Evolutionary conservation across 75 land plant genomes (phyloP), one percentile per base, ranked within the genome.

Genomic region (Sequoiadendron giganteum): DNA sequence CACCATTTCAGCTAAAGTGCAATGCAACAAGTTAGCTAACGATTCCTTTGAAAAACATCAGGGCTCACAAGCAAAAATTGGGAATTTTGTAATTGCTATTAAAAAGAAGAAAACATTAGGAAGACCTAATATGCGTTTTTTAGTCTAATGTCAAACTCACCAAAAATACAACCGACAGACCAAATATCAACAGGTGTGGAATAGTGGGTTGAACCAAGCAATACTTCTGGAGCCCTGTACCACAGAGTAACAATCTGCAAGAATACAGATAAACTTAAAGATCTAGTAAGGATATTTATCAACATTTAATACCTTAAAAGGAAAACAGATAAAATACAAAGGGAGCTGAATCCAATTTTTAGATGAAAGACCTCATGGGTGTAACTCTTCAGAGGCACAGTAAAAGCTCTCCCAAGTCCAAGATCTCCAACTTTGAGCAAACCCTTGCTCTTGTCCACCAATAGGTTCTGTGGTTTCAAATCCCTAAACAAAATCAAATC

Each of bases 151-250:
- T 42, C 43, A 43, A 82, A 89, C 89, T 84, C 90, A 95, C 96
- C 97, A 88, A 95, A 96, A 18, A 96, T 96, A 75, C 98, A 96
- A 8, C 98, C 98, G 48, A 96, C 96, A 75, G 96, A 95, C 98
- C 98, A 96, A 91, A 96, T 96, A 81, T 96, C 98, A 30, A 96
- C 98, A 6, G 90, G 95, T 7, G 93, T 92, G 7, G 98, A 95
- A 88, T 96, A 96, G 87, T 96, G 96, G 2, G 98, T 94, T 38
- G 95, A 87, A 32, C 96, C 96, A n/a, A 96, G 89, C 85, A 96
- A 86, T 5, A 96, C 96, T 88, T 96, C 96, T 10, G 96, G 98
- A 86, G 98, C 96, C 81, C 96, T 88, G 81, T 96, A 96, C 98
- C 95, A 95, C 1, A 96, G 92, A 0, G 97, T 95, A 18, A 96